Conservation (phyloP, 768 basidiomycete species). For the Filobasidium floriforme region DNA sequence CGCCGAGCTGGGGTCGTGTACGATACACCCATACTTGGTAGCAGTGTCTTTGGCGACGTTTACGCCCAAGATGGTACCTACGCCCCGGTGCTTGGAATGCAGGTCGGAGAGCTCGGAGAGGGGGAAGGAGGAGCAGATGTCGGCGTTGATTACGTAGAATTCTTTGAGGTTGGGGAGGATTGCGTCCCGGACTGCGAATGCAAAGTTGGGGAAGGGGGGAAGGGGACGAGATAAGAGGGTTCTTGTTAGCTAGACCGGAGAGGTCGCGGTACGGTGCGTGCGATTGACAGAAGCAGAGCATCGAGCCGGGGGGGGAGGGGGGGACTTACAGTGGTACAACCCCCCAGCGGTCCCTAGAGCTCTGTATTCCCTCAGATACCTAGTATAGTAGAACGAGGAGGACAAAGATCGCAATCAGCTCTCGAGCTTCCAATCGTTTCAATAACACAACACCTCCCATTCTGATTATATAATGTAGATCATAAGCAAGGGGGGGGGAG, state of each 20-base stretch:
- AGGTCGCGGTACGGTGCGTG: too few relatives aligned
- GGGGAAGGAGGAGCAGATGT: constrained; percentile 48
- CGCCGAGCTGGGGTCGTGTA: constrained; percentile 42
- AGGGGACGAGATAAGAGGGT: too few relatives aligned
- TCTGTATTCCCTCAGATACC: constrained; percentile 48
- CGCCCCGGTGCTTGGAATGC: constrained; percentile 47
- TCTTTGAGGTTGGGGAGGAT: constrained; percentile 46
- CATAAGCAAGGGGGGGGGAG: too few relatives aligned
- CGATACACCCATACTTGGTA: constrained; percentile 48
- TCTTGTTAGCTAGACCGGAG: too few relatives aligned
- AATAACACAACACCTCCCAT: too few relatives aligned
- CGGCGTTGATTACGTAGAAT: constrained; percentile 50
- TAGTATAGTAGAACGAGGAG: too few relatives aligned
- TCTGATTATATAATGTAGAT: too few relatives aligned
- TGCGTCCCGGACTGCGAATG: constrained; percentile 47
- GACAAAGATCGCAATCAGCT: too few relatives aligned
- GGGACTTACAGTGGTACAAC: constrained; percentile 43
- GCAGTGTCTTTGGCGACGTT: constrained; percentile 46
- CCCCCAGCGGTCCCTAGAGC: constrained; percentile 48
- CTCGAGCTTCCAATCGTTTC: neutral
- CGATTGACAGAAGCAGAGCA: constrained; percentile 30
- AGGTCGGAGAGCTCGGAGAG: constrained; percentile 43
- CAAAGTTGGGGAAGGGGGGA: too few relatives aligned
- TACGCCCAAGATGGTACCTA: constrained; percentile 48
- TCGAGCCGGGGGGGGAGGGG: neutral